A percentile compares a stretch with the other conserved stretches of the same genome.
Evolutionary conservation across 2,329 filamentous ascomycete species (phyloP).

Genomic region (Hortaea werneckii): DNA sequence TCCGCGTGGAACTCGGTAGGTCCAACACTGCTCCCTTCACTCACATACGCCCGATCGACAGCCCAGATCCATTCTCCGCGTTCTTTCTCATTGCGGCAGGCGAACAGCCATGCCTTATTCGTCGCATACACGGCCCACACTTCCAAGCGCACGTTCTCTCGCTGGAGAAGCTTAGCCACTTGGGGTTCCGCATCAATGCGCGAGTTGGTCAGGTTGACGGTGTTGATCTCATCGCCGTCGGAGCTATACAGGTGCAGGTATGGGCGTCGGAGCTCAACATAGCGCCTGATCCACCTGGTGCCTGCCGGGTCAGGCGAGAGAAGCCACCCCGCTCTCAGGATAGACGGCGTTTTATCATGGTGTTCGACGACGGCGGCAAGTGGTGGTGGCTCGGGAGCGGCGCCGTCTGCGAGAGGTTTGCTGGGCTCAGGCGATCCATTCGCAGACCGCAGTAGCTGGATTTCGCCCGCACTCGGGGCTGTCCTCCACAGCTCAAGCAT

Average conservation of each 20-base stretch:
- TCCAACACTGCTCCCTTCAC: background rate
- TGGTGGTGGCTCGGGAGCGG: conserved; percentile 42
- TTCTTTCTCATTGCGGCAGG: conserved; percentile 76
- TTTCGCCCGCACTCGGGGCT: conserved; percentile 31
- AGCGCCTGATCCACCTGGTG: conserved; percentile 80
- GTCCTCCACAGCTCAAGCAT: conserved; percentile 55
- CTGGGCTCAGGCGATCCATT: conserved; percentile 54
- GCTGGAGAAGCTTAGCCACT: conserved; percentile 61
- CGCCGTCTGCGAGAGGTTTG: conserved; percentile 21
- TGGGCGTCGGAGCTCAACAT: conserved; percentile 81
- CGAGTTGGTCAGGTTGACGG: conserved; percentile 79
- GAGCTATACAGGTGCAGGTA: conserved; percentile 85
- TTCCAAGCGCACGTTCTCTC: conserved; percentile 22
- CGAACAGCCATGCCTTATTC: conserved; percentile 92
- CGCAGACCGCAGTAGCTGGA: conserved; percentile 39
- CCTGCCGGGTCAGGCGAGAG: conserved; percentile 67
- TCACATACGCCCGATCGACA: conserved; percentile 56
- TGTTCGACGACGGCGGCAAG: conserved; percentile 68
- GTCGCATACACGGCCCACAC: conserved; percentile 93
- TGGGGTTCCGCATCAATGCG: conserved; percentile 89
- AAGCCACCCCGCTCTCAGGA: conserved; percentile 81
- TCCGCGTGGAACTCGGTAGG: background rate
- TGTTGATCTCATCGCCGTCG: conserved; percentile 80
- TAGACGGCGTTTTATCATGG: conserved; percentile 59
- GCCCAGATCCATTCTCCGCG: conserved; percentile 96